Conservation (phyloP, 2,329 filamentous ascomycete genomes). For the Cordyceps sp. region DNA sequence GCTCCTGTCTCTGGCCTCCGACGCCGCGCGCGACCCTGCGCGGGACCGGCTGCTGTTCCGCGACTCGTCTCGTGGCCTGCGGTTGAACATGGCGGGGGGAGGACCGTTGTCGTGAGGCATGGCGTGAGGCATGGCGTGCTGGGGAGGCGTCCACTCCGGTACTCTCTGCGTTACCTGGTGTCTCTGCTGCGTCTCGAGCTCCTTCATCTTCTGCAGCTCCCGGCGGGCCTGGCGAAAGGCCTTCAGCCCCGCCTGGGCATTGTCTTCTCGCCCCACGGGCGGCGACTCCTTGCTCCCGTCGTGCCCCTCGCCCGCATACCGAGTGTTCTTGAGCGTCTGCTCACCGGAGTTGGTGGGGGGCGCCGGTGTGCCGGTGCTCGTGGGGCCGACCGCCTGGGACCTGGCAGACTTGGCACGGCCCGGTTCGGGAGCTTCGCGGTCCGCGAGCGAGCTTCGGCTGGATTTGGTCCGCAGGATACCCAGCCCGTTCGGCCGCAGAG, state of each 20-base stretch:
- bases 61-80: constrained; percentile 25
- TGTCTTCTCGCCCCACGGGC: constrained; percentile 19
- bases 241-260: constrained; percentile 31
- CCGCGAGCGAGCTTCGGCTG: constrained; percentile 48
- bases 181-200: constrained; percentile 29
- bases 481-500: constrained; percentile 36
- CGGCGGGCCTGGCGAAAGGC: constrained; percentile 41
- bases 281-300: background rate
- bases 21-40: constrained; percentile 14
- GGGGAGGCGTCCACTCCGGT: constrained; percentile 9
- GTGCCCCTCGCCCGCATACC: background rate
- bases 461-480: constrained; percentile 49
- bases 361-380: constrained; percentile 21
- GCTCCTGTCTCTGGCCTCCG: constrained; percentile 31
- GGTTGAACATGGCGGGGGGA: constrained; percentile 27
- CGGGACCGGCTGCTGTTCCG: constrained; percentile 12
- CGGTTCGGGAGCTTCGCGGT: constrained; percentile 21
- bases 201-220: constrained; percentile 38
- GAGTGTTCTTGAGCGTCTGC: background rate
- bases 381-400: constrained; percentile 38
- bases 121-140: constrained; percentile 24
- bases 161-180: constrained; percentile 13
- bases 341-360: constrained; percentile 17
- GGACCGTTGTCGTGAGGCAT: constrained; percentile 27
- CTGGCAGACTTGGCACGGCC: constrained; percentile 40